A percentile compares a stretch with the other conserved stretches of the same genome.
phyloP scores from a whole-genome alignment of 2,329 filamentous ascomycete genomes.

The Calonectria ilicicola region DNA sequence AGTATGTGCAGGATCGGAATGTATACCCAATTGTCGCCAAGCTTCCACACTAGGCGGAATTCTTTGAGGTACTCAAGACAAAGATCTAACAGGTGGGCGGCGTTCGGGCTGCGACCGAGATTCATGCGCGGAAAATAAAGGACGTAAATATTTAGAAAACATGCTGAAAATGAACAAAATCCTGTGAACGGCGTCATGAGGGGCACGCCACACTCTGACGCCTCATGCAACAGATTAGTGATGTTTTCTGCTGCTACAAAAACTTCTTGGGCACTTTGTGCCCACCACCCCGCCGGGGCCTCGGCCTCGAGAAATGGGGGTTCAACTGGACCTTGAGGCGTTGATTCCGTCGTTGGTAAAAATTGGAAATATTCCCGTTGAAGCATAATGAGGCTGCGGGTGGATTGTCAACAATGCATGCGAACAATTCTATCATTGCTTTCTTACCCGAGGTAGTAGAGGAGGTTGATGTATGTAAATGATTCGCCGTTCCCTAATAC shows the following conservation, averaged over 20 bases:
- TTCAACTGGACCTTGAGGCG: constrained; percentile 51
- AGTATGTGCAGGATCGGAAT: no score
- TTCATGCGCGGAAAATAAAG: constrained; percentile 54
- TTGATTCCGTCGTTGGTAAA: constrained; percentile 47
- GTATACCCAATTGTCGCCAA: constrained; percentile 10
- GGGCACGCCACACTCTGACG: constrained; percentile 47
- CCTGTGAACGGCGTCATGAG: constrained; percentile 54
- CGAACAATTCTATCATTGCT: no score
- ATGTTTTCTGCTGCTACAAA: constrained; percentile 50
- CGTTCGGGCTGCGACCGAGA: constrained; percentile 42
- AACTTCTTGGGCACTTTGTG: constrained; percentile 48
- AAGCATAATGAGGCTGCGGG: constrained; percentile 51
- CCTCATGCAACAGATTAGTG: constrained; percentile 47
- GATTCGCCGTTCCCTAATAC: constrained; percentile 52
- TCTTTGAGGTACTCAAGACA: not conserved
- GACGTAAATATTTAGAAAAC: constrained; percentile 54
- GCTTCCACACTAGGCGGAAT: constrained; percentile 8
- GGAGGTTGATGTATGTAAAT: constrained; percentile 53
- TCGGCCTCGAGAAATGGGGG: constrained; percentile 49
- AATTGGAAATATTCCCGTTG: constrained; percentile 56
- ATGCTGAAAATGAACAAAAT: constrained; percentile 56
- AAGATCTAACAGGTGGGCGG: not conserved
- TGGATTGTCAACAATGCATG: not conserved
- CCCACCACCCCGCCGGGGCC: constrained; percentile 53
- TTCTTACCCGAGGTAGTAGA: constrained; percentile 55